Conservation (phyloP, 345 rosid genomes). For the Mallotus nudiflorus region DNA sequence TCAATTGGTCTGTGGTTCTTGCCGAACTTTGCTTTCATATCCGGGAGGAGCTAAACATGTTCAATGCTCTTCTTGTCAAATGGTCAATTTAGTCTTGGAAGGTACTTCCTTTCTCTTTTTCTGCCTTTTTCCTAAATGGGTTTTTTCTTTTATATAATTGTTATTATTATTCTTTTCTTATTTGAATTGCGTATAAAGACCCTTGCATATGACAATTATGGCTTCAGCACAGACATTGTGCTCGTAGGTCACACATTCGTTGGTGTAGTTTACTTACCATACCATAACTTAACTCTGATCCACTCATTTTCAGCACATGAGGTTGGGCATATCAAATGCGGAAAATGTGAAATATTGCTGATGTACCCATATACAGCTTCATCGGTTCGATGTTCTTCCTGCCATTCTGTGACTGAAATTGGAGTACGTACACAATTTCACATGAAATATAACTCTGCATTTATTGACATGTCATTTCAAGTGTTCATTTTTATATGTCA, state of each 20-base stretch:
- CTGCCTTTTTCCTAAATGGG: background rate
- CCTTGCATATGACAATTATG: background rate
- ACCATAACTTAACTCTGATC: background rate
- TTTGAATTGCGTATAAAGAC: too few species aligned
- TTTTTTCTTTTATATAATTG: too few species aligned
- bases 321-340: constrained; percentile 74
- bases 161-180: too few species aligned
- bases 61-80: constrained; percentile 65
- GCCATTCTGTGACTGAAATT: constrained; percentile 68
- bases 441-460: background rate
- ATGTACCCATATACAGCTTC: constrained; percentile 89
- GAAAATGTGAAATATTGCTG: constrained; percentile 54
- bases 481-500: background rate
- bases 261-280: background rate
- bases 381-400: constrained; percentile 76
- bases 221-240: too few species aligned
- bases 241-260: too few species aligned
- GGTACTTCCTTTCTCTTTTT: constrained; percentile 43
- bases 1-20: constrained; percentile 96
- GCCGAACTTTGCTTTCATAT: constrained; percentile 74
- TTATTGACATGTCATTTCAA: background rate
- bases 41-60: constrained; percentile 63
- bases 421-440: constrained; percentile 48
- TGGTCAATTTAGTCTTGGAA: constrained; percentile 75
- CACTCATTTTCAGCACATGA: constrained; percentile 54